Conservation (phyloP, 352 stramenopile genomes). For the Thraustotheca clavata region DNA sequence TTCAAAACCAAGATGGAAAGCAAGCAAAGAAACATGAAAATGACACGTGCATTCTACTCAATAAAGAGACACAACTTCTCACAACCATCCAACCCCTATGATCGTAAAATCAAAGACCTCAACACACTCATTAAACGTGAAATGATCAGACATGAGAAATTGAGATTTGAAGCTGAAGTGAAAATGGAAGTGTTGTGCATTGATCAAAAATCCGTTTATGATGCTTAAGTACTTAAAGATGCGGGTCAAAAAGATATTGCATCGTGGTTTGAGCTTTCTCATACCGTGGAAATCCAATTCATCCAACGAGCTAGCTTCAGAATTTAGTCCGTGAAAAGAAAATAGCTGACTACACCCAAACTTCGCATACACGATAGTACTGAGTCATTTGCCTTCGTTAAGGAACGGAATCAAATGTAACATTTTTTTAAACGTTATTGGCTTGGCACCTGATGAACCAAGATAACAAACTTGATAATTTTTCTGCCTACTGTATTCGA, state of each 20-base stretch:
- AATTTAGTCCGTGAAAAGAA: too few relatives aligned
- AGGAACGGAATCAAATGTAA: too few relatives aligned
- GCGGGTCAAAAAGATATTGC: slow-evolving; percentile 63
- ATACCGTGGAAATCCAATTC: too few relatives aligned
- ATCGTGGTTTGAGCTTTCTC: slow-evolving; percentile 38
- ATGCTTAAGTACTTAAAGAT: slow-evolving; percentile 63
- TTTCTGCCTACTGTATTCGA: too few relatives aligned
- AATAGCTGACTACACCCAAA: too few relatives aligned
- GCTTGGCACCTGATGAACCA: too few relatives aligned
- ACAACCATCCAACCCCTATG: slow-evolving; percentile 73
- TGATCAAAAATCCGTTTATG: slow-evolving; percentile 38
- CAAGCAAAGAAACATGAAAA: slow-evolving; percentile 88
- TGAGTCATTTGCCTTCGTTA: too few relatives aligned
- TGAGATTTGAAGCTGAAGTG: slow-evolving; percentile 58
- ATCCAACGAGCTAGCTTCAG: too few relatives aligned
- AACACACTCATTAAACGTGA: slow-evolving; percentile 53
- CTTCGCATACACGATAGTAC: too few relatives aligned
- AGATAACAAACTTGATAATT: too few relatives aligned
- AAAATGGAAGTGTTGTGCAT: slow-evolving; percentile 70
- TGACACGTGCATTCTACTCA: slow-evolving; percentile 67
- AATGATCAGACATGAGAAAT: slow-evolving; percentile 66
- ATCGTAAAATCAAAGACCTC: slow-evolving; percentile 65
- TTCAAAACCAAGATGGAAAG: slow-evolving; percentile 85
- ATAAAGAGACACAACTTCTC: slow-evolving; percentile 77
- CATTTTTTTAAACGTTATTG: too few relatives aligned